Percentiles rank a stretch among this genome's conserved stretches.
phyloP scores from a whole-genome alignment of 2,329 filamentous ascomycete genomes.

The Aotearoamyces nothofagi region DNA sequence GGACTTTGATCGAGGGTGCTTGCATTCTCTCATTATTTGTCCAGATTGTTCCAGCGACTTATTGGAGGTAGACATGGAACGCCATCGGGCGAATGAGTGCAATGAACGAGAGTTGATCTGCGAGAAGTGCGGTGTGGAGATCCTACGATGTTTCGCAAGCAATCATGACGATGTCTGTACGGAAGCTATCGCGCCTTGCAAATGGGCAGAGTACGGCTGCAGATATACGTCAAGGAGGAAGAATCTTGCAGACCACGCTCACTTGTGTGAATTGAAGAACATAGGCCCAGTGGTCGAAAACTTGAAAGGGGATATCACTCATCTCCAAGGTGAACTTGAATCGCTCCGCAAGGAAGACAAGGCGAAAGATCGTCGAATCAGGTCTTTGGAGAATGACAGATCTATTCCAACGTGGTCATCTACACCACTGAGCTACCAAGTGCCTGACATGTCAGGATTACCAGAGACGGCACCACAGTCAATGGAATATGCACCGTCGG shows the following conservation, averaged over 20 bases:
- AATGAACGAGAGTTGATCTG: conserved; percentile 19
- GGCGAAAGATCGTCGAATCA: conserved; percentile 25
- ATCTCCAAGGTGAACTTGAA: conserved; percentile 27
- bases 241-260: conserved; percentile 28
- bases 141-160: conserved; percentile 12
- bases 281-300: conserved; percentile 32
- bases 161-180: conserved; percentile 28
- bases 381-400: conserved; percentile 24
- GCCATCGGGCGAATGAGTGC: conserved; percentile 32
- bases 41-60: conserved; percentile 31
- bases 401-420: conserved; percentile 11
- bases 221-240: conserved; percentile 23
- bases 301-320: conserved; percentile 27
- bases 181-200: conserved; percentile 26
- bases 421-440: conserved; percentile 14
- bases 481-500: conserved; percentile 17
- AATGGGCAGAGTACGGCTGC: conserved; percentile 34
- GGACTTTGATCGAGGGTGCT: conserved; percentile 34
- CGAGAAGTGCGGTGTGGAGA: conserved; percentile 12
- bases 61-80: conserved; percentile 30
- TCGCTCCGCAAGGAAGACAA: conserved; percentile 24
- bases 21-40: conserved; percentile 36
- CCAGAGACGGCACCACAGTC: conserved; percentile 10
- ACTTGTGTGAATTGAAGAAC: conserved; percentile 34
- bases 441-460: conserved; percentile 11